Evolutionary conservation across 1,139 yeast species (phyloP).

Genomic region (Blastobotrys ciferrii): DNA sequence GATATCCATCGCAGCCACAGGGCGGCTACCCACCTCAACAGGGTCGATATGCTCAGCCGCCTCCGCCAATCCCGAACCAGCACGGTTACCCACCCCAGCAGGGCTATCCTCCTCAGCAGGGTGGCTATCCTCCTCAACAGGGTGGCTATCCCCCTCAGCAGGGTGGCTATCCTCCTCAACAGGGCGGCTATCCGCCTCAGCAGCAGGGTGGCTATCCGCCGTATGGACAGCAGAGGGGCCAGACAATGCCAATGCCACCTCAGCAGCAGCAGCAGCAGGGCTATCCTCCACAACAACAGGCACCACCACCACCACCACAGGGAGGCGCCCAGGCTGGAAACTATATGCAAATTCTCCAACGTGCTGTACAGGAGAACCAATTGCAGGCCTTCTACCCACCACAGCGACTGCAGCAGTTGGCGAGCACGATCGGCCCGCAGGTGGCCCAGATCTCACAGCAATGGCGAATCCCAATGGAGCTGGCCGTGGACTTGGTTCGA

Average conservation of each 20-base stretch:
- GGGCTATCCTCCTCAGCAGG: constrained; percentile 9
- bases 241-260: constrained; percentile 15
- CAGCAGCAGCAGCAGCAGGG: constrained; percentile 18
- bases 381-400: constrained; percentile 36
- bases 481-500: constrained; percentile 35
- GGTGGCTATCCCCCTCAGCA: constrained; percentile 15
- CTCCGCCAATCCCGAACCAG: neutral
- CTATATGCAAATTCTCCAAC: constrained; percentile 26
- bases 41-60: constrained; percentile 16
- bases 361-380: constrained; percentile 34
- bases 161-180: constrained; percentile 13
- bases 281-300: no score
- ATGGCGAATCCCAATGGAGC: constrained; percentile 35
- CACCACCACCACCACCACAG: constrained; percentile 16
- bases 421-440: constrained; percentile 29
- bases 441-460: constrained; percentile 27
- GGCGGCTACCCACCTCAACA: constrained; percentile 14
- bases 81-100: constrained; percentile 14
- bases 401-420: constrained; percentile 34
- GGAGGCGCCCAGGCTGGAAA: constrained; percentile 14
- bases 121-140: constrained; percentile 13
- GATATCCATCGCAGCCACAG: constrained; percentile 14
- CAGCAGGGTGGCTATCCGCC: constrained; percentile 13
- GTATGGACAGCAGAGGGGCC: no score
- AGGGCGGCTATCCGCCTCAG: constrained; percentile 16